Evolutionary conservation across 2,329 filamentous ascomycete species (phyloP).

Genomic region (Alternaria sp.): DNA sequence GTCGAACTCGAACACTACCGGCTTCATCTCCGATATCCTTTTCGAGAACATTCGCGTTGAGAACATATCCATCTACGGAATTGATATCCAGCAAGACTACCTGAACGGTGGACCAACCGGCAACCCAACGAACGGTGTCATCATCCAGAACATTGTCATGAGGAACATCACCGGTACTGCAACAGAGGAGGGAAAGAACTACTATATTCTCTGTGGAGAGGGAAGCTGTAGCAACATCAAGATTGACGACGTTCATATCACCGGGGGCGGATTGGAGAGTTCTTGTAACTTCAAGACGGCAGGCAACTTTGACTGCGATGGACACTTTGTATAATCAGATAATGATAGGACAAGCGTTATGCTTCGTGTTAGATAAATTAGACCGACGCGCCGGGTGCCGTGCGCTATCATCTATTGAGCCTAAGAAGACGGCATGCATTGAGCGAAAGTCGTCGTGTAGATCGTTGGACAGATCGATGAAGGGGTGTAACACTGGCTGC

Average conservation of each 20-base stretch:
- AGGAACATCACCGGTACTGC: constrained; percentile 52
- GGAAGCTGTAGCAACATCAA: constrained; percentile 62
- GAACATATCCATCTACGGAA: constrained; percentile 57
- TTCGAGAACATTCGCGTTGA: constrained; percentile 41
- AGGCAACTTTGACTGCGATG: constrained; percentile 41
- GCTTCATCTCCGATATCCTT: constrained; percentile 38
- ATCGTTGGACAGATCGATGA: not conserved
- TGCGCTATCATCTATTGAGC: not conserved
- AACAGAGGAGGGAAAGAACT: constrained; percentile 41
- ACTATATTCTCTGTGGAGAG: constrained; percentile 64
- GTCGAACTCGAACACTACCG: constrained; percentile 60
- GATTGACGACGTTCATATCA: constrained; percentile 56
- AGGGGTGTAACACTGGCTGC: not conserved
- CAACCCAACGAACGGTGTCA: constrained; percentile 56
- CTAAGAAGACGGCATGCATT: not conserved
- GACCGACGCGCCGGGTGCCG: not conserved
- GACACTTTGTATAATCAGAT: constrained; percentile 12
- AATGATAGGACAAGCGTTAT: not conserved
- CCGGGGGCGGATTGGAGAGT: constrained; percentile 49
- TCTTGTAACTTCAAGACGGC: constrained; percentile 39
- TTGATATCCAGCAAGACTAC: constrained; percentile 62
- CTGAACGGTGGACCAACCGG: constrained; percentile 54
- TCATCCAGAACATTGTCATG: constrained; percentile 54
- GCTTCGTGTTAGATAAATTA: not conserved
- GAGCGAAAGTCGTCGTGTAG: not conserved